Conservation (phyloP, 2,329 filamentous ascomycete genomes). For the Fusarium sarcochroum region DNA sequence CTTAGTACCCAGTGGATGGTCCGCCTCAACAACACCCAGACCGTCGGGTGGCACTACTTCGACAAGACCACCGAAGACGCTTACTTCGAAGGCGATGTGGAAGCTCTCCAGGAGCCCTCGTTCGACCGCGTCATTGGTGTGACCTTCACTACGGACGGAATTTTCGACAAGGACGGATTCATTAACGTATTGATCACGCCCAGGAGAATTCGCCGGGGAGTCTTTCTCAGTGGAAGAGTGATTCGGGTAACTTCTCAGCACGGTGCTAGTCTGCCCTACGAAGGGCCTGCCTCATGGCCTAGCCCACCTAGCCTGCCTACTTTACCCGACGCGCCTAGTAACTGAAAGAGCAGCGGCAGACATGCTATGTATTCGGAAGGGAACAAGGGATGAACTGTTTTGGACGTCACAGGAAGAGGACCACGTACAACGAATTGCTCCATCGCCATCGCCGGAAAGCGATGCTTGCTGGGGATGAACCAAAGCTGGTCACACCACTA, state of each 20-base stretch:
- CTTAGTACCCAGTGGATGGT: conserved; percentile 35
- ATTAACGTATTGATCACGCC: background rate
- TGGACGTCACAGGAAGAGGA: no score
- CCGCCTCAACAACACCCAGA: conserved; percentile 1
- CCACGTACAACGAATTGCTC: no score
- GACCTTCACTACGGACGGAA: background rate
- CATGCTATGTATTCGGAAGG: background rate
- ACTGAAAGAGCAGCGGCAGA: background rate
- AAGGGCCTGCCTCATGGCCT: background rate
- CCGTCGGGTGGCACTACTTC: conserved; percentile 13
- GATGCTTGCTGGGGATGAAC: no score
- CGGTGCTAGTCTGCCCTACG: conserved; percentile 5
- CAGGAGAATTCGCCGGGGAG: background rate
- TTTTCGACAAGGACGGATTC: background rate
- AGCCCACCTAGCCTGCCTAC: no score
- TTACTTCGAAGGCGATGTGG: background rate
- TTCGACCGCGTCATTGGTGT: conserved; percentile 10
- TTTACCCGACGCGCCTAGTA: no score
- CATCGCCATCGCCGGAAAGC: no score
- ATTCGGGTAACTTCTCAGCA: background rate
- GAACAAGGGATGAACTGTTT: no score
- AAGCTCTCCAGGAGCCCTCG: background rate
- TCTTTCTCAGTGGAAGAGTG: background rate
- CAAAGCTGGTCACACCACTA: background rate
- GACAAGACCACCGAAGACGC: background rate